Evolutionary conservation across 177 flowering plant genomes (phyloP).

Genomic region (Telopea speciosissima): DNA sequence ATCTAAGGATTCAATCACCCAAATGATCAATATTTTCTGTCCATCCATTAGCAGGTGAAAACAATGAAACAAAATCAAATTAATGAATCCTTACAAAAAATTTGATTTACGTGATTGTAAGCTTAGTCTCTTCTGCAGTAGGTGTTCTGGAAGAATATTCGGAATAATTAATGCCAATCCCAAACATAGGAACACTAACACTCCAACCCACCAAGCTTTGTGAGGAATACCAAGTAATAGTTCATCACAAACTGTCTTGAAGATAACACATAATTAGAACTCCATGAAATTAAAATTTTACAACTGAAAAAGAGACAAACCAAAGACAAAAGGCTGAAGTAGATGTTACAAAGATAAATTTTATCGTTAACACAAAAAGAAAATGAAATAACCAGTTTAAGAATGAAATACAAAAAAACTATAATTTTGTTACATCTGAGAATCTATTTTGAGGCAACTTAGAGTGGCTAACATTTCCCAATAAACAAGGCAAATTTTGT

Average conservation of each 20-base stretch:
- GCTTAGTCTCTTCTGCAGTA: constrained; percentile 32
- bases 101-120: not conserved
- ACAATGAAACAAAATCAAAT: not conserved
- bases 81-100: not conserved
- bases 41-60: not conserved
- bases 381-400: no score
- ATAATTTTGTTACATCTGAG: no score
- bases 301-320: no score
- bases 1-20: not conserved
- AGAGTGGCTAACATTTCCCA: no score
- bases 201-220: constrained; percentile 75
- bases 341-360: no score
- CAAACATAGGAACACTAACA: constrained; percentile 56
- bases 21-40: not conserved
- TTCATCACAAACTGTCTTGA: constrained; percentile 81
- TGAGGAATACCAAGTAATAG: constrained; percentile 64
- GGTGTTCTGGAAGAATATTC: constrained; percentile 45
- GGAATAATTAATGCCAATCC: constrained; percentile 56
- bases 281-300: not conserved
- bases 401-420: no score
- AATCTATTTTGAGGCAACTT: no score
- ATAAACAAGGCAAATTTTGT: no score
- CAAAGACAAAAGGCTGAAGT: no score
- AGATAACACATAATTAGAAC: not conserved
- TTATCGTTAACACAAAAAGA: no score